These are phyloP conservation scores for Fusarium multiceps DNA, from an alignment of 2,329 filamentous ascomycete species.

Conservation along the genomic window DNA sequence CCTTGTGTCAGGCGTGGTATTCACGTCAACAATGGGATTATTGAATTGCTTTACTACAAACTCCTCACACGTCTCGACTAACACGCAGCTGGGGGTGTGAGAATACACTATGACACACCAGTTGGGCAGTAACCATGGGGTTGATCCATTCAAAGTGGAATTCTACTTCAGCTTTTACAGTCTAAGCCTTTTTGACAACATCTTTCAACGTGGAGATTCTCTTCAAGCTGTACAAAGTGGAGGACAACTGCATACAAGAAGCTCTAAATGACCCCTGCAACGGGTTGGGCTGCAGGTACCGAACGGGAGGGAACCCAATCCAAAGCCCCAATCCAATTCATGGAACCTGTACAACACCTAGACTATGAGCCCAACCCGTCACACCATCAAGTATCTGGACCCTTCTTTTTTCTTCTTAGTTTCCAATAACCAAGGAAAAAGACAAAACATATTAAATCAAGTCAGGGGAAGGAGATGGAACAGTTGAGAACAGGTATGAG, in stretches of 20 bases:
- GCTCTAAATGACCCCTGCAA: slow-evolving; percentile 31
- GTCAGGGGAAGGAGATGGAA: slow-evolving; percentile 8
- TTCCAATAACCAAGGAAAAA: slow-evolving; percentile 25
- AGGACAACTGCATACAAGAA: slow-evolving; percentile 19
- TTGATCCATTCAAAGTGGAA: slow-evolving; percentile 22
- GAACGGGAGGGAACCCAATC: slow-evolving; percentile 41
- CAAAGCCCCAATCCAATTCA: slow-evolving; percentile 27
- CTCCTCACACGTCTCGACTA: neutral
- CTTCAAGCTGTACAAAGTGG: slow-evolving; percentile 22
- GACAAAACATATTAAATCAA: slow-evolving; percentile 5
- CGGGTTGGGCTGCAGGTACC: slow-evolving; percentile 43
- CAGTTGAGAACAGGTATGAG: neutral
- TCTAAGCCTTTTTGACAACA: slow-evolving; percentile 14
- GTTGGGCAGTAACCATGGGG: slow-evolving; percentile 15
- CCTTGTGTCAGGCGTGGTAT: slow-evolving; percentile 9
- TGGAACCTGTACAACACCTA: neutral
- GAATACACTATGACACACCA: slow-evolving; percentile 1
- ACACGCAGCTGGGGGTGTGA: slow-evolving; percentile 21
- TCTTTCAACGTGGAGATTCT: slow-evolving; percentile 18
- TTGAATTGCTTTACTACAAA: neutral
- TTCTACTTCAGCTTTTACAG: slow-evolving; percentile 10
- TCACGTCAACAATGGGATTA: slow-evolving; percentile 2
- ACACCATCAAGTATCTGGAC: slow-evolving; percentile 28
- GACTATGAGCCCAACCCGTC: slow-evolving; percentile 23
- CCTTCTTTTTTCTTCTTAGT: slow-evolving; percentile 23